Base-by-base conservation (phyloP, 2,329 filamentous ascomycete species). In the Calcarisporium arbuscula region DNA sequence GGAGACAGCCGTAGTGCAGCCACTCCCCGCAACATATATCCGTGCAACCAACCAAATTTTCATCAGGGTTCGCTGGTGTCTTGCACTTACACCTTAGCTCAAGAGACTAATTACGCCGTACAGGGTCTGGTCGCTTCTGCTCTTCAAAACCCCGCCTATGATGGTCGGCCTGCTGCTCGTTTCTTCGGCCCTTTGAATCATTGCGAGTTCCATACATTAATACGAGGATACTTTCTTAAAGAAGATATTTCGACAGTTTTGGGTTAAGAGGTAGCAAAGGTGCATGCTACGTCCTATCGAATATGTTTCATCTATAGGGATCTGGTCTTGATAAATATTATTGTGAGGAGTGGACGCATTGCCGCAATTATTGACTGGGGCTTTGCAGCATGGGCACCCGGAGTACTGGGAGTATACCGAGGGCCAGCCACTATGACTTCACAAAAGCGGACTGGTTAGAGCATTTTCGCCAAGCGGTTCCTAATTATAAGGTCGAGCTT, bases 351-450 rank as follows among this genome's bases (percentile, higher is more conserved):
- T 7, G 48, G 48, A 8, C 50, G 43, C 14, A 39, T 57, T 6
- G 45, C 38, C 28, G 51, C 48, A 5, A 47, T 55, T n/a, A 45
- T 58, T 26, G 53, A 57, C 32, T 57, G 52, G 51, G 53, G 23
- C 5, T 52, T 52, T 42, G 39, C 60, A 4, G 60, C 60, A 35
- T 58, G 54, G 50, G n/a, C 56, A 56, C 38, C 54, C 52, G 2
- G 52, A 56, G 33, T 55, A 56, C 38, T 57, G 50, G 53, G 53
- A 56, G 36, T 52, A 47, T 12, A 51, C 48, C 10, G 14, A 25
- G 4, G 22, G 22, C 22, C 22, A 25, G n/a, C 22, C 14, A 10
- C 14, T 9, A 25, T 14, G 10, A 10, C 22, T 44, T 36, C 19
- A 39, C 31, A 5, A 55, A 48, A 44, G 47, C 46, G 28, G 43